Percentiles rank a stretch among this genome's conserved stretches.
phyloP scores from a whole-genome alignment of 2,329 filamentous ascomycete genomes.

The Verticillium klebahnii region DNA sequence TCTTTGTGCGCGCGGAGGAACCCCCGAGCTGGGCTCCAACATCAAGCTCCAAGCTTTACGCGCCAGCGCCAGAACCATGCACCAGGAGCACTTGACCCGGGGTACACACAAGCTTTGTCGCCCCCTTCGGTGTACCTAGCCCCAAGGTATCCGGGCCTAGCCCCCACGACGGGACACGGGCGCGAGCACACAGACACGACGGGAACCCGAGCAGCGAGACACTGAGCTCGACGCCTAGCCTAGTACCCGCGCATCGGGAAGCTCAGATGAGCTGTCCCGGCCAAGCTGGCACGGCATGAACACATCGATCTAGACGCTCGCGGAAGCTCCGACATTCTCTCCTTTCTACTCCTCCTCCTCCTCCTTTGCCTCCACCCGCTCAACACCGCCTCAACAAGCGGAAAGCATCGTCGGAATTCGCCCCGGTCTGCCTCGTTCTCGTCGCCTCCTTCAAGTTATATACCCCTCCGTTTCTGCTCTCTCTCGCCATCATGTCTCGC shows the following conservation, averaged over 20 bases:
- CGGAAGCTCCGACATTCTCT: neutral
- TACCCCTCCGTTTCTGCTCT: neutral
- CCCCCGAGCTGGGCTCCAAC: neutral
- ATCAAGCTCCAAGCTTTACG: neutral
- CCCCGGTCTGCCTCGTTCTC: neutral
- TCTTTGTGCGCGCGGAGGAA: neutral
- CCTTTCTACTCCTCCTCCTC: neutral
- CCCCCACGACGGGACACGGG: neutral
- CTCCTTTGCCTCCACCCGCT: neutral
- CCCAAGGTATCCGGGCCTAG: neutral
- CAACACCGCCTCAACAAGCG: neutral
- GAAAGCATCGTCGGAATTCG: neutral
- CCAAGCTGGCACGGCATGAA: neutral
- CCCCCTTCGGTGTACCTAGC: neutral
- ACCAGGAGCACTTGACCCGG: neutral
- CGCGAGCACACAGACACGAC: neutral
- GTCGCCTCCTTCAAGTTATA: neutral
- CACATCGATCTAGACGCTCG: neutral
- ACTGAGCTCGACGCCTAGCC: neutral
- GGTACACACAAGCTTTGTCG: neutral
- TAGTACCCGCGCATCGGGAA: neutral
- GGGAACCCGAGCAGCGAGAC: neutral
- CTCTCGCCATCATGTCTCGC: conserved; percentile 1
- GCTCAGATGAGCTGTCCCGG: neutral
- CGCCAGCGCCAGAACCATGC: neutral